Evolutionary conservation across 371 early-diverging fungal genomes (phyloP).

Genomic region (Mortierella sp.): DNA sequence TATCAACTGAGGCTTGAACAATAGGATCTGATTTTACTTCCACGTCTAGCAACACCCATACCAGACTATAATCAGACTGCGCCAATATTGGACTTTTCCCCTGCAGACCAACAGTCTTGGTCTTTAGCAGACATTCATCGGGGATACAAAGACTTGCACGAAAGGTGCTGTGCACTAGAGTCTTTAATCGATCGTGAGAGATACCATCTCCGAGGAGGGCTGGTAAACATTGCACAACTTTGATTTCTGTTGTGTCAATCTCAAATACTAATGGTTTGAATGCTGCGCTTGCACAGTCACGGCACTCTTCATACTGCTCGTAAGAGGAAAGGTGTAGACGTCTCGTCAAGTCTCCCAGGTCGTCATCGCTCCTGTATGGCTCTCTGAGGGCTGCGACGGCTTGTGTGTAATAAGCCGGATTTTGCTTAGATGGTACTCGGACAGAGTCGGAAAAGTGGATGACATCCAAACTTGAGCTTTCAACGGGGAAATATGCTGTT

Average conservation of each 20-base stretch:
- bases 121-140: constrained; percentile 8
- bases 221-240: constrained; percentile 22
- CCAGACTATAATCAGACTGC: not conserved
- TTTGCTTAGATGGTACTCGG: not conserved
- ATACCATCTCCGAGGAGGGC: constrained; percentile 18
- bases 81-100: not conserved
- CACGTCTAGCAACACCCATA: constrained; percentile 23
- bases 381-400: not conserved
- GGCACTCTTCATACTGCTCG: not conserved
- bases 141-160: constrained; percentile 16
- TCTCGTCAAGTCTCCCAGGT: not conserved
- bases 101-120: not conserved
- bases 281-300: not conserved
- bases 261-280: constrained; percentile 14
- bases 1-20: constrained; percentile 1
- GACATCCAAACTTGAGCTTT: constrained; percentile 22
- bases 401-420: not conserved
- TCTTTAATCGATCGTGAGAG: not conserved
- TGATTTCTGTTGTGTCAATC: constrained; percentile 17
- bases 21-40: not conserved
- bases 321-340: not conserved
- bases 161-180: constrained; percentile 13
- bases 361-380: not conserved
- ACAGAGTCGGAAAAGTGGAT: constrained; percentile 43
- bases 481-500: constrained; percentile 25